Evolutionary conservation across 2,329 filamentous ascomycete species (phyloP), one percentile per base, ranked within the genome.

Genomic region (Neonectria hederae): DNA sequence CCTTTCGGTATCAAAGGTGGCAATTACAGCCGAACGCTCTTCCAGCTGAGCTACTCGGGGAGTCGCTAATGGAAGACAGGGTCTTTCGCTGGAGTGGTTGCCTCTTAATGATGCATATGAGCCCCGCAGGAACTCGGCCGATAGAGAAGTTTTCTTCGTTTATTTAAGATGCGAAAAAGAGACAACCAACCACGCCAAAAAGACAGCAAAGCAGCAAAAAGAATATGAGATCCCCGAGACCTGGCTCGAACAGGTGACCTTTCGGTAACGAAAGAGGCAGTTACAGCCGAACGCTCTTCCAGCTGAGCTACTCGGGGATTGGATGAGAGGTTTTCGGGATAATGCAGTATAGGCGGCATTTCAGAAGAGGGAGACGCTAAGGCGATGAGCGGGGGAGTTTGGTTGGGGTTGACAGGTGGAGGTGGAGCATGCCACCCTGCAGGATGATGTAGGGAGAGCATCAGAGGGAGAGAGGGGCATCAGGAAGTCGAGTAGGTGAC

Each of bases 31-130:
- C 69, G 65, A 70, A 72, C 69, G 69, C 69, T 72, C 69, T 72
- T 72, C 70, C 70, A 72, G 67, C 70, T 72, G 70, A 72, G 69
- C 69, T 72, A 72, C 63, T 72, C 65, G 69, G 70, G 70, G 70
- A 68, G 42, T 51, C 61, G 35, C 48, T 52, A 35, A 48, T 7
- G 45, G 63, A 70, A 65, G 66, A 66, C 55, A 17, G 59, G 59
- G 59, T 62, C 48, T 46, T 28, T 45, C 30, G 53, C 3, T 53
- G 21, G 14, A 3, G 6, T n/a, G 4, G 1, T 19, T 22, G 5
- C 0, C 1, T 6, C 11, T 35, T 48, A 43, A 55, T 63, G 35
- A 11, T 38, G 5, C 13, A 21, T 46, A 46, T 22, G 5, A 4
- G 2, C 28, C 52, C 45, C 38, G 48, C 26, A 48, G 4, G 13